Percentiles rank a stretch among this genome's conserved stretches.
Conservation (phyloP, 2,329 filamentous ascomycete species). For the Fusarium albosuccineum region DNA sequence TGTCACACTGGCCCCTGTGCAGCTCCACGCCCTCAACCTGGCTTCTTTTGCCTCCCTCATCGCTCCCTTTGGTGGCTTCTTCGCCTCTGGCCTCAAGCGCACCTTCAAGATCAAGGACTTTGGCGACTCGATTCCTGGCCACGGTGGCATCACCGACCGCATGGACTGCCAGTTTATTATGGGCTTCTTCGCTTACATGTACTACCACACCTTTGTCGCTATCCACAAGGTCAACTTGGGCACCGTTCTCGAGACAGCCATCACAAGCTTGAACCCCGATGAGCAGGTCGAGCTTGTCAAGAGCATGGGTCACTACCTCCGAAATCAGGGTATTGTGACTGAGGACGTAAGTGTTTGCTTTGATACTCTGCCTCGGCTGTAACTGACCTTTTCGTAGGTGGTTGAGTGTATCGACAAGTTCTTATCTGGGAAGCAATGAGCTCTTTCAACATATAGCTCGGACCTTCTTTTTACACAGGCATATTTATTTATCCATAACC, state of each 20-base stretch:
- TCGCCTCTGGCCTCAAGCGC: constrained; percentile 95
- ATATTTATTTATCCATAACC: constrained; percentile 34
- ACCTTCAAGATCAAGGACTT: constrained; percentile 99
- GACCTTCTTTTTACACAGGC: constrained; percentile 19
- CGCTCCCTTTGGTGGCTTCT: constrained; percentile 97
- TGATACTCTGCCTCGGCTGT: not conserved
- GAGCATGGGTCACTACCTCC: constrained; percentile 72
- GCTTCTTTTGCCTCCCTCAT: constrained; percentile 96
- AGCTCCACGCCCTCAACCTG: constrained; percentile 91
- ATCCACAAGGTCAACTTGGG: constrained; percentile 88
- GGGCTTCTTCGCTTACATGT: constrained; percentile 98
- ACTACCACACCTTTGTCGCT: constrained; percentile 97
- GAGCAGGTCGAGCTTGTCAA: constrained; percentile 88
- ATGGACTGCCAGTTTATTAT: constrained; percentile 99
- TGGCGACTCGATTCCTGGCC: constrained; percentile 96
- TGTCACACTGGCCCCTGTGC: constrained; percentile 86
- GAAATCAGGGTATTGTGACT: constrained; percentile 69
- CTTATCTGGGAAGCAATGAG: constrained; percentile 40
- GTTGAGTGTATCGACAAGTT: constrained; percentile 45
- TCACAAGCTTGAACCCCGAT: constrained; percentile 86
- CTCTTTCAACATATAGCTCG: constrained; percentile 10
- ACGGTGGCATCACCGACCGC: constrained; percentile 97
- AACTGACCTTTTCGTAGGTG: constrained; percentile 38
- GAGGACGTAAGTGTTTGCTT: constrained; percentile 46
- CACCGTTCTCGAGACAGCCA: constrained; percentile 88